phyloP scores from a whole-genome alignment of 495 filamentous ascomycete genomes.

The Podospora anserina region DNA sequence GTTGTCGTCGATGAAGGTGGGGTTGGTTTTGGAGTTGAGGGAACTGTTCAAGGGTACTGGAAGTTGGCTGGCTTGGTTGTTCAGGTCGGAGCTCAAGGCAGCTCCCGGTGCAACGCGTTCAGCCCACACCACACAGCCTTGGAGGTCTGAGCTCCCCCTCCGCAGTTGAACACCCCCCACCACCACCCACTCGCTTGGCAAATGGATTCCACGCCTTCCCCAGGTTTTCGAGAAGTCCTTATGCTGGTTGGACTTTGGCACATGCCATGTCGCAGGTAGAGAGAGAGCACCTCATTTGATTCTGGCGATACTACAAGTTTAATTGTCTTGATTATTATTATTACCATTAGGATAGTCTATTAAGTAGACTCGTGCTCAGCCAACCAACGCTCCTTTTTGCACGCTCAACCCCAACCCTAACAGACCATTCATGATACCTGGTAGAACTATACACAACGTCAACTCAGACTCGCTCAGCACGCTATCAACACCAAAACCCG shows the following conservation, averaged over 20 bases:
- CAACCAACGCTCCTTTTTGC: neutral
- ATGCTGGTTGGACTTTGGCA: neutral
- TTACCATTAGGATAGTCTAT: neutral
- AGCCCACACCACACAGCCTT: neutral
- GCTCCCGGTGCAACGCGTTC: conserved; percentile 26
- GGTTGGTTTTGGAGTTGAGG: neutral
- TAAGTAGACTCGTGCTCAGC: neutral
- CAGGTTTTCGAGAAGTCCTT: neutral
- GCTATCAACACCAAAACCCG: neutral
- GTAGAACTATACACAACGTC: too few relatives aligned
- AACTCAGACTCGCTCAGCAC: neutral
- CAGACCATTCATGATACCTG: neutral
- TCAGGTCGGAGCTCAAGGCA: conserved; percentile 26
- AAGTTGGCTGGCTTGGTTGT: conserved; percentile 9
- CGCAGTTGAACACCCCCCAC: neutral
- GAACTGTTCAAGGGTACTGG: neutral
- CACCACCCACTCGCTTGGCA: neutral
- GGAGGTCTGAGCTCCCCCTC: conserved; percentile 1
- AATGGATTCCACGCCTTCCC: neutral
- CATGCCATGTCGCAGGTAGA: neutral
- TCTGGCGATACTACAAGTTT: neutral
- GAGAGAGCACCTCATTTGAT: neutral
- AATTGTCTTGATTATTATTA: neutral
- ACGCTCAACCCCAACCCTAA: neutral
- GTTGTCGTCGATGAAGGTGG: conserved; percentile 14